Evolutionary conservation across 345 rosid genomes (phyloP).

Genomic region (Citrus cavaleriei): DNA sequence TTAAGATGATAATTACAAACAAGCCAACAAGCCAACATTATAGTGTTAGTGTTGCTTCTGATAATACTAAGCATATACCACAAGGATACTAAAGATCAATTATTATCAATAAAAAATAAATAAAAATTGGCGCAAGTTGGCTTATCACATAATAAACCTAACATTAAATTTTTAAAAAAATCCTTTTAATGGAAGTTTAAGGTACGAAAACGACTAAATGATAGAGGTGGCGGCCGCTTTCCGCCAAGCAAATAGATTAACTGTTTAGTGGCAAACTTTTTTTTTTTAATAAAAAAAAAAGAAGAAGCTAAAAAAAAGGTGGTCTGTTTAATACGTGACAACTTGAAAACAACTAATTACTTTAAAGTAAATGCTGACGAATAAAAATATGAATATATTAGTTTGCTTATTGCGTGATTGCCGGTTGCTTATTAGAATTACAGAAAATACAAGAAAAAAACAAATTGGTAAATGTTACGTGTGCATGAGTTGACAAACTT

Average conservation of each 20-base stretch:
- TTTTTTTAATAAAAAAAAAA: no score
- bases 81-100: not conserved
- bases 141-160: not conserved
- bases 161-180: not conserved
- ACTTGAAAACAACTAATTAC: not conserved
- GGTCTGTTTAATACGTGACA: not conserved
- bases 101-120: not conserved
- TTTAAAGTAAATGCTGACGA: no score
- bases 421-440: not conserved
- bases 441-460: not conserved
- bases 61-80: not conserved
- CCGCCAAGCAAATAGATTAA: constrained; percentile 5
- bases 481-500: not conserved
- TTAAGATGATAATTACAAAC: not conserved
- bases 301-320: no score
- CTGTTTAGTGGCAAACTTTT: not conserved
- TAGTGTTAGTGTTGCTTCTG: not conserved
- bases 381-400: no score
- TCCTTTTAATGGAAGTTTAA: not conserved
- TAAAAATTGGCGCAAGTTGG: not conserved
- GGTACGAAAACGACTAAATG: not conserved
- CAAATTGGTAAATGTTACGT: not conserved
- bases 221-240: not conserved
- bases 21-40: not conserved
- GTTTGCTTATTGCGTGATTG: constrained; percentile 8